Base-by-base conservation (phyloP, 2,329 filamentous ascomycete species). In the Sarocladium oryzae region DNA sequence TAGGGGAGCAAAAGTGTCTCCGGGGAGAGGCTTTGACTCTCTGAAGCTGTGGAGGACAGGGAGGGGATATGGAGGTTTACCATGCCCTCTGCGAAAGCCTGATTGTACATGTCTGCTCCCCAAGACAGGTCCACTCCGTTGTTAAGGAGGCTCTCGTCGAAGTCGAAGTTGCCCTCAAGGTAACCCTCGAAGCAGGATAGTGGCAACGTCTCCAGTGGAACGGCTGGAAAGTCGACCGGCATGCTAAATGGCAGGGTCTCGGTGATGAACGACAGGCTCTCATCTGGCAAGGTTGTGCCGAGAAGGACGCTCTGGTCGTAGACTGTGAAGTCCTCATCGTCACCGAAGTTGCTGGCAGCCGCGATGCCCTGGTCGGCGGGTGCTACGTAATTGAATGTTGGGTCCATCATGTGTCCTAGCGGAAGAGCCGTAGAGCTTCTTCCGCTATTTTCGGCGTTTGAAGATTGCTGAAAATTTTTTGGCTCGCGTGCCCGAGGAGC, bases 81-180 rank as follows among this genome's bases (percentile, higher is more conserved):
- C 43, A 48, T 48, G 8, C 43, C 43, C 26, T 10, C 15, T 9
- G 43, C 24, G 28, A 48, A 48, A 15, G 10, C 21, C 26, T 48
- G 43, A 26, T 48, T 48, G 28, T 48, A 48, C 43, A 48, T 48
- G 28, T 48, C 43, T 18, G 43, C 28, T 6, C 6, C 43, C 43
- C 43, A 48, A 3, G 40, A 43, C 6, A 48, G 24, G 28, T 48
- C 26, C 20, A n/a, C 43, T 4, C 18, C 23, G 21, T 4, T 33
- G 26, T 48, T 33, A n/a, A 33, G 20, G 43, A 48, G 28, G 43
- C 33, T 48, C 26, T 48, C 43, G 26, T 48, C 43, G 28, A 48
- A 48, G 26, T 48, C 43, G 16, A 48, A 15, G 43, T 48, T 48
- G 26, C 43, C 43, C 4, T 9, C 43, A 26, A 48, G 43, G 43